Conservation (phyloP, 192 early-diverging fungal species). For the Umbelopsis ramanniana region DNA sequence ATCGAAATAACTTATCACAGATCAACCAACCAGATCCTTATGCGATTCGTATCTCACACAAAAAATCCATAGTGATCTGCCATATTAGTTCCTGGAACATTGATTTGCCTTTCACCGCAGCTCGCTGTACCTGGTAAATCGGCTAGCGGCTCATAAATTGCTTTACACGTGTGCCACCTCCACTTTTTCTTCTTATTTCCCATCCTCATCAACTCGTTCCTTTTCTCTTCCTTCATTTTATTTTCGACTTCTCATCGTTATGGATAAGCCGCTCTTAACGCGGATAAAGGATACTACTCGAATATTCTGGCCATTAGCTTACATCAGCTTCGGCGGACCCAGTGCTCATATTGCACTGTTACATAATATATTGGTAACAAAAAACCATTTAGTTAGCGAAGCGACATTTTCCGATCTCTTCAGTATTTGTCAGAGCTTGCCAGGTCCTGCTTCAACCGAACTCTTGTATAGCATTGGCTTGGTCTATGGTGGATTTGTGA, state of each 20-base stretch:
- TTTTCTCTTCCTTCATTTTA: neutral
- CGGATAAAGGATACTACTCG: conserved; percentile 29
- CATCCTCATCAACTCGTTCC: neutral
- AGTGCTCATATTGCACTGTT: conserved; percentile 62
- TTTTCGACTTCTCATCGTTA: neutral
- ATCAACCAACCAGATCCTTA: no score
- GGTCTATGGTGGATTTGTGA: conserved; percentile 51
- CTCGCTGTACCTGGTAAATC: neutral
- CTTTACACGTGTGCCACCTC: neutral
- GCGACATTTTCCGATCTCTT: conserved; percentile 68
- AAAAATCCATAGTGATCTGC: no score
- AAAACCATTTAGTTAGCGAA: conserved; percentile 56
- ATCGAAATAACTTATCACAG: no score
- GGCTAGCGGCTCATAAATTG: neutral
- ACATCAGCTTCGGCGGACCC: conserved; percentile 68
- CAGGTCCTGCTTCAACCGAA: conserved; percentile 62
- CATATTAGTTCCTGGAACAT: no score
- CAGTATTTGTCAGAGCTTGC: conserved; percentile 64
- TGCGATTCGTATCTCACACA: no score
- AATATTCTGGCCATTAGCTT: conserved; percentile 53
- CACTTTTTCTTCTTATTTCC: neutral
- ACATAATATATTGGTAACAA: conserved; percentile 57
- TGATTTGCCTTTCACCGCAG: no score
- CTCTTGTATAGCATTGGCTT: conserved; percentile 57
- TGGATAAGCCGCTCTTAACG: neutral